Percentiles rank a stretch among this genome's conserved stretches.
These are phyloP conservation scores for Cutaneotrichosporon arboriforme DNA, from an alignment of 1,284 basidiomycete species.

Conservation along the genomic window DNA sequence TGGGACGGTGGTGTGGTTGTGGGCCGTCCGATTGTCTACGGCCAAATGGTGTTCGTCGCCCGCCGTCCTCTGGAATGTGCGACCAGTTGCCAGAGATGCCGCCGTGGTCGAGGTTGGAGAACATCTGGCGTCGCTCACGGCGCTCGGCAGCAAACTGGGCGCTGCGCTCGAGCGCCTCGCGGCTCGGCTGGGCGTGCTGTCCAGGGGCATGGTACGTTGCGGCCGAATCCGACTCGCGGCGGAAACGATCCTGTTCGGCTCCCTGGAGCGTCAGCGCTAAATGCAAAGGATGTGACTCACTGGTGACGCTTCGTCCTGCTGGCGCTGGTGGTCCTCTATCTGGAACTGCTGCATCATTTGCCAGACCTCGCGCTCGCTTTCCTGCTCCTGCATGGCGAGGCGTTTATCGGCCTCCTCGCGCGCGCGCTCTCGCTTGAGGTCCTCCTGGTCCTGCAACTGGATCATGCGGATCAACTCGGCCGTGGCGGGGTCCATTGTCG, in stretches of 20 bases:
- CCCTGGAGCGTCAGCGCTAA: background rate
- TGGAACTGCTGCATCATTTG: constrained; percentile 26
- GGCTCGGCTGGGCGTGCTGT: background rate
- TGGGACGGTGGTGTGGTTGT: background rate
- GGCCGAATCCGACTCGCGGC: background rate
- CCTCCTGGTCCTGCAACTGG: constrained; percentile 35
- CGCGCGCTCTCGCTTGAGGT: constrained; percentile 18
- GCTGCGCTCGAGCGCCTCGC: no score
- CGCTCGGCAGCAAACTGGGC: constrained; percentile 27
- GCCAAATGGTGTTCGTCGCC: background rate
- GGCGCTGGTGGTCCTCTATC: constrained; percentile 32
- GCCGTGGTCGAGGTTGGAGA: constrained; percentile 6
- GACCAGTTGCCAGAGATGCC: background rate
- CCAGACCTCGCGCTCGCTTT: constrained; percentile 38
- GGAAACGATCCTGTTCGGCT: background rate
- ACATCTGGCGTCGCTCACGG: constrained; percentile 16
- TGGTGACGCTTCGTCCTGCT: constrained; percentile 4
- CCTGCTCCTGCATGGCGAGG: constrained; percentile 41
- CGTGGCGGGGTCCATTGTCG: no score
- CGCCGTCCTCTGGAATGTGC: background rate
- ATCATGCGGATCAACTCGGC: constrained; percentile 29
- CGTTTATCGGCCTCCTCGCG: constrained; percentile 28
- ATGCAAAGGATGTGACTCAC: background rate
- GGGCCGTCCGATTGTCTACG: background rate
- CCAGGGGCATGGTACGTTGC: background rate